Base-by-base conservation (phyloP, 2,329 filamentous ascomycete genomes). In the Alternaria alternata region DNA sequence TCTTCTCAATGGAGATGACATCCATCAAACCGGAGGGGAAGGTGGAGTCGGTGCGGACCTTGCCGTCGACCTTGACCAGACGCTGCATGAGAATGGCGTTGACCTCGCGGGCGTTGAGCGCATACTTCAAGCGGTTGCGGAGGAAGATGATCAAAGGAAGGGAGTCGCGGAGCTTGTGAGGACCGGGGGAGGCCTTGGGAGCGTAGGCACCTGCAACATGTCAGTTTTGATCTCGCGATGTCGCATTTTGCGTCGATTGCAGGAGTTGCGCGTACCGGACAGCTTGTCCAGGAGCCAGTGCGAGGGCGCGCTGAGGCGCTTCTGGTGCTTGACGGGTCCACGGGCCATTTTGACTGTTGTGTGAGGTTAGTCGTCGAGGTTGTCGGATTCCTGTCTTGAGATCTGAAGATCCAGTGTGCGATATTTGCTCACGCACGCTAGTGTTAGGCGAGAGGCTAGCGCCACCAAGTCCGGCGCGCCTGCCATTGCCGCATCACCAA, bases 271-370 rank as follows among this genome's bases (percentile, higher is more conserved):
- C 73, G 52, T 74, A 78, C 95, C 95, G 84, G 93, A 97, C 82
- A 99, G 89, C 86, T 99, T 99, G 92, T 99, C 95, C 84, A 99
- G 88, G 82, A 99, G 92, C 95, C 95, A 99, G 91, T 98, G 95
- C 83, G 92, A 96, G 82, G 95, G 95, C 83, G 95, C 95, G 86
- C 92, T 95, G 82, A 98, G 89, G 88, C 95, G 94, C 94, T 99
- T 98, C 86, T 98, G 94, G 87, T 99, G 95, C 91, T 97, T 97
- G 89, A 95, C 96, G 85, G 85, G 87, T 87, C 87, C 87, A 81
- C 87, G 85, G 80, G 85, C 86, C 87, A 89, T 89, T 77, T 80
- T 89, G 75, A 75, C 81, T 79, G 77, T 80, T 71, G 71, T 77
- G 63, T 69, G 69, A 73, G 69, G 71, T 73, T 75, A 73, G 73